phyloP scores from a whole-genome alignment of 768 basidiomycete species.

The Xanthoconium purpureum region DNA sequence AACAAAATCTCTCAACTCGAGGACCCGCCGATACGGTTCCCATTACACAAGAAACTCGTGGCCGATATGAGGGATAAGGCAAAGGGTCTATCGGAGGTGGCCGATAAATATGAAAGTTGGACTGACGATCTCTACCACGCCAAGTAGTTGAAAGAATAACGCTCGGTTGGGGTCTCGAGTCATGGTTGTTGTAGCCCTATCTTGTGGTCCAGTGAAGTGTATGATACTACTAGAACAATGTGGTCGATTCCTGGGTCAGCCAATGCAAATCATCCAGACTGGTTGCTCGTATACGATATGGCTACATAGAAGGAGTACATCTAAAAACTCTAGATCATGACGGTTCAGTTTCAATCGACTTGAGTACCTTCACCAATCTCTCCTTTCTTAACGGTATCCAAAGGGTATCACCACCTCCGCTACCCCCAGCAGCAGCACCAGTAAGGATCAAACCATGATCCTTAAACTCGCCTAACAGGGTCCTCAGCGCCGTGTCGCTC shows the following conservation, averaged over 20 bases:
- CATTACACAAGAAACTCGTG: conserved; percentile 11
- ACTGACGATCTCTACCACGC: conserved; percentile 11
- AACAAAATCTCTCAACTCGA: no score
- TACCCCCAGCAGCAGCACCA: conserved; percentile 39
- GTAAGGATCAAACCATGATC: conserved; percentile 83
- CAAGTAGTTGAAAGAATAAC: no score
- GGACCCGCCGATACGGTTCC: conserved; percentile 22
- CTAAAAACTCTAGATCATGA: conserved; percentile 4
- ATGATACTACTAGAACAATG: no score
- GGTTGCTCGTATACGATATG: neutral
- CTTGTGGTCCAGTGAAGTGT: no score
- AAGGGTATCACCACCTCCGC: conserved; percentile 54
- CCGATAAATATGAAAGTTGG: conserved; percentile 18
- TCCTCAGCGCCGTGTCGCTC: conserved; percentile 78
- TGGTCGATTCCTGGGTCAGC: no score
- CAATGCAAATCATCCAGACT: no score
- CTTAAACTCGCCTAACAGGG: conserved; percentile 83
- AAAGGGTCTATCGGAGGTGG: conserved; percentile 5
- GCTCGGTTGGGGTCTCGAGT: no score
- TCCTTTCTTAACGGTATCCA: conserved; percentile 90
- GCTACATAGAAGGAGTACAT: neutral
- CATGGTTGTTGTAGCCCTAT: no score
- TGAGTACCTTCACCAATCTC: conserved; percentile 51
- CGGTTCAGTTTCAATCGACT: conserved; percentile 24
- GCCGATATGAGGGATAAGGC: conserved; percentile 11